phyloP scores from a whole-genome alignment of 164 flowering plant species.

The Kingdonia uniflora region DNA sequence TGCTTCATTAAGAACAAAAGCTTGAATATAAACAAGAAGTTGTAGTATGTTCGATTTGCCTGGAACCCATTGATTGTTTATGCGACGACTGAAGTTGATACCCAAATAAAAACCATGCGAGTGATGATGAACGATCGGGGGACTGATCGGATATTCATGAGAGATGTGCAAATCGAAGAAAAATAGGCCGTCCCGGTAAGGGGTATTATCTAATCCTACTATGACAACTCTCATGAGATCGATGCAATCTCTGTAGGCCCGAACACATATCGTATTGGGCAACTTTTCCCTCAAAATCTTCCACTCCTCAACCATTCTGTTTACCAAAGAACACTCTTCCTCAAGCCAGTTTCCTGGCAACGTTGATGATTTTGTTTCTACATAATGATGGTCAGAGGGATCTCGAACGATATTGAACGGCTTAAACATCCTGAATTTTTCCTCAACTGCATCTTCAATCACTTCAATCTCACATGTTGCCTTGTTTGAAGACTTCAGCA shows the following conservation, averaged over 20 bases:
- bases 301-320: neutral
- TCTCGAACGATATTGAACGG: constrained; percentile 13
- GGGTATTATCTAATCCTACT: neutral
- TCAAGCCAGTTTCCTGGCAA: no score
- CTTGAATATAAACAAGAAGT: neutral
- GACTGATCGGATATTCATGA: neutral
- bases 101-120: neutral
- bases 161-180: neutral
- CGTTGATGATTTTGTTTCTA: neutral
- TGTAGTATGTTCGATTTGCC: neutral
- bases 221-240: neutral
- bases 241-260: neutral
- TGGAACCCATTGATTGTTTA: neutral
- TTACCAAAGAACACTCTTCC: no score
- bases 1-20: neutral
- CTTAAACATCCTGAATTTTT: constrained; percentile 2
- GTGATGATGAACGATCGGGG: neutral
- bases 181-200: neutral
- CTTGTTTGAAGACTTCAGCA: no score
- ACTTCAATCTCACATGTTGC: no score
- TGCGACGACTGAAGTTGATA: neutral
- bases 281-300: neutral
- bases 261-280: neutral
- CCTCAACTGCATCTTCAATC: constrained; percentile 1
- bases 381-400: constrained; percentile 12